A percentile compares a stretch with the other conserved stretches of the same genome.
phyloP scores from a whole-genome alignment of 2,329 filamentous ascomycete species.

The Diatrype stigma region DNA sequence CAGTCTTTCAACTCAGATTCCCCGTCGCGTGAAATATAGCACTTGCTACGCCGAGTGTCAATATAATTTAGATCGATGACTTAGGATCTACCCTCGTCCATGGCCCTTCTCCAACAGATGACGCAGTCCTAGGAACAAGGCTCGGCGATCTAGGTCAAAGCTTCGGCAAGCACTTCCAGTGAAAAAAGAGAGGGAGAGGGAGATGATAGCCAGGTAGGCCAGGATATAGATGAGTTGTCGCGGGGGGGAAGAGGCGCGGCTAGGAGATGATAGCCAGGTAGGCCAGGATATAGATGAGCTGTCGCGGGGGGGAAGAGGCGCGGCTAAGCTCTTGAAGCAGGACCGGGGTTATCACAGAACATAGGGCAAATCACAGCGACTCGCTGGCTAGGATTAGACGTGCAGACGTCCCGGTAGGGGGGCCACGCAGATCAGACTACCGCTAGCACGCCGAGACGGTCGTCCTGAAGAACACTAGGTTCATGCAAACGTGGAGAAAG shows the following conservation, averaged over 20 bases:
- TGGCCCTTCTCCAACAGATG: too few species aligned
- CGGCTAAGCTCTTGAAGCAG: neutral
- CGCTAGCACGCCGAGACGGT: slow-evolving; percentile 9
- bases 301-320: neutral
- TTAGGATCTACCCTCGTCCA: too few species aligned
- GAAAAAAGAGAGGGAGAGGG: neutral
- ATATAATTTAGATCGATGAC: too few species aligned
- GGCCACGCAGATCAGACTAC: slow-evolving; percentile 21
- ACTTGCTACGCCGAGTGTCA: too few species aligned
- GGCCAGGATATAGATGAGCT: neutral
- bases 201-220: neutral
- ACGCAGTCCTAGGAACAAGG: too few species aligned
- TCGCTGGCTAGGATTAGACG: slow-evolving; percentile 5
- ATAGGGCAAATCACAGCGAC: neutral
- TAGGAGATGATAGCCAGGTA: slow-evolving; percentile 5
- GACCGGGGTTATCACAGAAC: too few species aligned
- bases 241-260: slow-evolving; percentile 4
- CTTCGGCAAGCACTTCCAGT: too few species aligned
- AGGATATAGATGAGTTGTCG: too few species aligned
- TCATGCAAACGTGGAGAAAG: slow-evolving; percentile 15
- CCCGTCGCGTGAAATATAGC: too few species aligned
- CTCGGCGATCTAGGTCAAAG: too few species aligned
- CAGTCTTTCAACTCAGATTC: neutral
- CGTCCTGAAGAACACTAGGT: slow-evolving; percentile 13
- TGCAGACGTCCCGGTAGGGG: slow-evolving; percentile 13